These are phyloP conservation scores for Adansonia rubrostipa DNA, from an alignment of 441 rosid genomes.

Conservation along the genomic window DNA sequence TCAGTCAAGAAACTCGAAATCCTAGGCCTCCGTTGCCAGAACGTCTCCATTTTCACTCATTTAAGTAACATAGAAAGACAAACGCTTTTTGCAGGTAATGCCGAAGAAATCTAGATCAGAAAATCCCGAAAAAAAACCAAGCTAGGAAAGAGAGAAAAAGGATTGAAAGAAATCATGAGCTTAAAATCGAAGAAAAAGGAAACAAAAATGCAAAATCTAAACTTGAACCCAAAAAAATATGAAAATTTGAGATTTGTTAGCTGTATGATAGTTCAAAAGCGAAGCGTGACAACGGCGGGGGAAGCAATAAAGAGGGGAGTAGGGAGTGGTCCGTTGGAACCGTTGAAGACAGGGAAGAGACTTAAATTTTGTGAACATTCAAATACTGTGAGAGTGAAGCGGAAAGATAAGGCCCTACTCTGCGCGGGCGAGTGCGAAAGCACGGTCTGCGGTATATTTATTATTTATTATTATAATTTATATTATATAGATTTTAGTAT, in stretches of 20 bases:
- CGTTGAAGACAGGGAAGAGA: constrained; percentile 21
- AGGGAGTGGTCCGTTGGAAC: constrained; percentile 31
- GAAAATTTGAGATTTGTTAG: neutral
- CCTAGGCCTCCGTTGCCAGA: constrained; percentile 42
- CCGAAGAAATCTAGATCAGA: constrained; percentile 40
- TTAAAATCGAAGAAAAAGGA: neutral
- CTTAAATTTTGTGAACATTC: constrained; percentile 53
- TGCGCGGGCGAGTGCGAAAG: constrained; percentile 49
- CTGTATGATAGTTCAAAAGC: neutral
- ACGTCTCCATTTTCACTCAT: constrained; percentile 56
- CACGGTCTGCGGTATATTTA: neutral
- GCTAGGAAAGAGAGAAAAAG: constrained; percentile 31
- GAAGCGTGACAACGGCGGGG: constrained; percentile 20
- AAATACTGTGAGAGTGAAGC: constrained; percentile 38
- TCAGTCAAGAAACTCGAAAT: constrained; percentile 18
- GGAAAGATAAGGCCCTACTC: neutral
- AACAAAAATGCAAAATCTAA: neutral
- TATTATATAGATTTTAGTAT: too few relatives aligned
- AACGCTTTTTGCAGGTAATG: constrained; percentile 13
- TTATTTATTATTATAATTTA: too few relatives aligned
- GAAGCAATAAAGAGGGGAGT: constrained; percentile 18
- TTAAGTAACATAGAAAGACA: neutral
- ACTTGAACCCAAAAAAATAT: neutral
- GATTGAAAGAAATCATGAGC: constrained; percentile 21
- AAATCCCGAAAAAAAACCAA: constrained; percentile 29